A percentile compares a stretch with the other conserved stretches of the same genome.
Evolutionary conservation across 345 rosid species (phyloP).

Genomic region (thale cress (Arabidopsis thaliana)): TAIR10.1 NC_003070.9:9649001-9649500

Average conservation of each 20-base stretch:
- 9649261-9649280: not conserved
- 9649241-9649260: conserved; percentile 30
- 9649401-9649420: conserved; percentile 29
- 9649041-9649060: not conserved
- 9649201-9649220: not conserved
- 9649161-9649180: conserved; percentile 39
- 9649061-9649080: conserved; percentile 22
- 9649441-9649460: conserved; percentile 35
- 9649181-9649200: conserved; percentile 12
- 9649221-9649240: conserved; percentile 35
- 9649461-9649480: conserved; percentile 38
- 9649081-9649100: conserved; percentile 26
- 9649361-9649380: conserved; percentile 10
- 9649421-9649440: conserved; percentile 22
- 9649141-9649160: conserved; percentile 46
- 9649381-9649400: not conserved
- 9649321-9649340: conserved; percentile 32
- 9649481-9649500: conserved; percentile 9
- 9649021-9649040: not conserved
- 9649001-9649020: conserved; percentile 14
- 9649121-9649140: conserved; percentile 52
- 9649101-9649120: conserved; percentile 37
- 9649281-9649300: conserved; percentile 44
- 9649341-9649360: conserved; percentile 35
- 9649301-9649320: conserved; percentile 43